phyloP scores from a whole-genome alignment of 495 filamentous ascomycete species.

The Daldinia loculata region DNA sequence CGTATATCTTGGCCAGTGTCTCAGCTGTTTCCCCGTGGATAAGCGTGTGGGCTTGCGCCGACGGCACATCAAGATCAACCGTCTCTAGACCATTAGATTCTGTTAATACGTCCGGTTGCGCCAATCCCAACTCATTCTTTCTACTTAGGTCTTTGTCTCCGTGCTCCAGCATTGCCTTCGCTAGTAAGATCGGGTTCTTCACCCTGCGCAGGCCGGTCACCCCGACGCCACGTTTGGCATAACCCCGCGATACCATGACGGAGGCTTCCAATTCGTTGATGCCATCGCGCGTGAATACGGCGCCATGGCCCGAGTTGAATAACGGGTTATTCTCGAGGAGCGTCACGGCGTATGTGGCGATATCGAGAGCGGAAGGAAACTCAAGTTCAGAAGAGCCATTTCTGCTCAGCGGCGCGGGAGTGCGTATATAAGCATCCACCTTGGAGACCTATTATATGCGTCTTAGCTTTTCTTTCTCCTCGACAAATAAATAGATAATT shows the following conservation, averaged over 20 bases:
- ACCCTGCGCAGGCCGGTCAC: slow-evolving; percentile 75
- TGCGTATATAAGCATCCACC: slow-evolving; percentile 50
- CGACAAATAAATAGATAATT: background rate
- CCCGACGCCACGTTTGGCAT: slow-evolving; percentile 78
- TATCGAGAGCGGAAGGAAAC: slow-evolving; percentile 68
- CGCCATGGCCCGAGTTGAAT: slow-evolving; percentile 87
- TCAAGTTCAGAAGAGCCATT: background rate
- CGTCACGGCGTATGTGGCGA: slow-evolving; percentile 77
- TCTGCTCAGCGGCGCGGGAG: slow-evolving; percentile 17
- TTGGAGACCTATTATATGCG: slow-evolving; percentile 43
- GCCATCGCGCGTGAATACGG: slow-evolving; percentile 84
- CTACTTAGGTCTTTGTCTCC: slow-evolving; percentile 60
- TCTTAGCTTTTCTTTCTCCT: background rate
- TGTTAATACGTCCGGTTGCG: background rate
- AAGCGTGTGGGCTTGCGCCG: slow-evolving; percentile 71
- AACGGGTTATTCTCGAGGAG: slow-evolving; percentile 82
- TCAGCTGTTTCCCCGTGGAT: slow-evolving; percentile 75
- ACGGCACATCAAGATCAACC: slow-evolving; percentile 51
- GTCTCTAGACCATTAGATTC: background rate
- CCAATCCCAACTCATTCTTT: slow-evolving; percentile 9
- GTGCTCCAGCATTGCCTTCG: slow-evolving; percentile 72
- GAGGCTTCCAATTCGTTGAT: slow-evolving; percentile 88
- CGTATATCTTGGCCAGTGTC: slow-evolving; percentile 69
- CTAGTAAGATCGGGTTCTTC: slow-evolving; percentile 81
- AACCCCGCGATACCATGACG: slow-evolving; percentile 84